A percentile compares a stretch with the other conserved stretches of the same genome.
Conservation (phyloP, 2,329 filamentous ascomycete genomes). For the Diaporthe sp. region DNA sequence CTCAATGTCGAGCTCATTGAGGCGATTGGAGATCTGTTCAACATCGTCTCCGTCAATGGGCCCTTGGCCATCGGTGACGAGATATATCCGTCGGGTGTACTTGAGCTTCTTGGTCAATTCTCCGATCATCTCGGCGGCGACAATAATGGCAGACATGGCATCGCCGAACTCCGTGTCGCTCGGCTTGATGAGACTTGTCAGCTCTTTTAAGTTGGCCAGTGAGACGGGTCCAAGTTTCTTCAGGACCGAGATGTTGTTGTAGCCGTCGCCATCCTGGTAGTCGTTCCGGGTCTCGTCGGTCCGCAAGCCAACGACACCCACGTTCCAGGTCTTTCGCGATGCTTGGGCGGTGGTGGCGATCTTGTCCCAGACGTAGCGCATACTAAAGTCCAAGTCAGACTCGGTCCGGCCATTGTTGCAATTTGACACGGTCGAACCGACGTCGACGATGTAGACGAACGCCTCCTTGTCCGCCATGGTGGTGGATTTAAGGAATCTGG, state of each 20-base stretch:
- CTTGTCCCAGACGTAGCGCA: constrained; percentile 96
- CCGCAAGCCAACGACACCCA: constrained; percentile 85
- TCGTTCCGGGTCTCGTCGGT: constrained; percentile 82
- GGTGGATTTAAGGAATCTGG: constrained; percentile 14
- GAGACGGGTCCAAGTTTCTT: constrained; percentile 71
- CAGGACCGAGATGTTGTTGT: constrained; percentile 83
- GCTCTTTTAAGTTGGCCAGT: constrained; percentile 75
- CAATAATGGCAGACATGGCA: constrained; percentile 85
- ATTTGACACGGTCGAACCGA: constrained; percentile 86
- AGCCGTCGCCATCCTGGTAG: constrained; percentile 73
- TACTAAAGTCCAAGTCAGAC: constrained; percentile 87
- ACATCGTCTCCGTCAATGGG: constrained; percentile 78
- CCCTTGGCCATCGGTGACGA: constrained; percentile 85
- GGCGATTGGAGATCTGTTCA: constrained; percentile 75
- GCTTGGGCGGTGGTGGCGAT: constrained; percentile 76
- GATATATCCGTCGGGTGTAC: constrained; percentile 81
- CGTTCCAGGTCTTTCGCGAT: constrained; percentile 77
- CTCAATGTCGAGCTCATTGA: constrained; percentile 81
- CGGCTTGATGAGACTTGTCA: constrained; percentile 73
- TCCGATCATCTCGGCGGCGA: constrained; percentile 89
- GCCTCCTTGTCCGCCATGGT: constrained; percentile 93
- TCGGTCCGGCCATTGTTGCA: constrained; percentile 76
- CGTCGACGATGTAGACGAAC: constrained; percentile 90
- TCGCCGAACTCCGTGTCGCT: constrained; percentile 80
- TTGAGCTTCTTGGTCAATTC: constrained; percentile 84